Base-by-base conservation (phyloP, 78 protist genomes). In the Dictyostelium capitatum region DNA sequence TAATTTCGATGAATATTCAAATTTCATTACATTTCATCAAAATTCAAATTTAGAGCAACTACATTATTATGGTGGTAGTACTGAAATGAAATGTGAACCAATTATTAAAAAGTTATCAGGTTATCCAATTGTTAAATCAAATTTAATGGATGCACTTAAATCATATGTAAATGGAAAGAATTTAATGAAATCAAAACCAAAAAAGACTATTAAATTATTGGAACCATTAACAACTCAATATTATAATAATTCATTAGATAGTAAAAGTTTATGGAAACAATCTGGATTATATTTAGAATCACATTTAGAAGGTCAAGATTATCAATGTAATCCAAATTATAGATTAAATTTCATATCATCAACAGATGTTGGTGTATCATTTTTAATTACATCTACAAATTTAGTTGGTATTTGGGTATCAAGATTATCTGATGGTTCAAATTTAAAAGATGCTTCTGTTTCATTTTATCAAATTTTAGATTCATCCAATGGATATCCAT, bases 81-180 rank as follows among this genome's bases (percentile, higher is more conserved):
- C 12, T 43, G n/a, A 75, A 48, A 48, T 3, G 43, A 37, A 50
- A 25, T 75, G 41, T 50, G 6, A 46, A 41, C 0, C 11, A 12
- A 5, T 30, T 25, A 25, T 8, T 37, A 15, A 15, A 4, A 79
- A 50, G 59, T 10, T 54, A 37, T 32, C 25, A 20, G 83, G 56
- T 25, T 79, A 79, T 56, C 83, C 83, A 79, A 37, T 79, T 32
- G 56, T 70, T 0, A 79, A 79, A 15, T 11, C 59, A 19, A 79
- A 79, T 56, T 23, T 79, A 19, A 50, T 17, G 20, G 51, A 37
- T 54, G 69, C 32, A 54, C 17, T 79, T 0, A 37, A 32, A n/a
- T 37, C 83, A 28, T 28, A 30, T 75, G 15, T 25, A 25, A 75
- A 25, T 48, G 56, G 62, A 1, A 46, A 75, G 54, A 19, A 25